phyloP scores from a whole-genome alignment of 306 rosid genomes.

The Quercus agrifolia region DNA sequence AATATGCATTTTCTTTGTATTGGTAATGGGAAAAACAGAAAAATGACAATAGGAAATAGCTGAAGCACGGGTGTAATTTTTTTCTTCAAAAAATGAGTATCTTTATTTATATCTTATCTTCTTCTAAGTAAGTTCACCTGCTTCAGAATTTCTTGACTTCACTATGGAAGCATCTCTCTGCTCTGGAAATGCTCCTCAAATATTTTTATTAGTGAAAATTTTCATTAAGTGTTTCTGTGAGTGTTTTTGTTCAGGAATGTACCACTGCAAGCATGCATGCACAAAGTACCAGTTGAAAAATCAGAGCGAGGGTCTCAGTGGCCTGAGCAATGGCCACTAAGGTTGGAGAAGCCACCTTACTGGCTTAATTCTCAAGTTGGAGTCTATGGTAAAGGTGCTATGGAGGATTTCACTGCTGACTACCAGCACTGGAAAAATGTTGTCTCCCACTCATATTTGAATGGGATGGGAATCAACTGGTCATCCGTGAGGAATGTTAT shows the following conservation, averaged over 20 bases:
- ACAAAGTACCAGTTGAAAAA: slow-evolving; percentile 48
- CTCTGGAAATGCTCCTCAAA: not conserved
- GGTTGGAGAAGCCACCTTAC: slow-evolving; percentile 79
- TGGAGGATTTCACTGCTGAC: slow-evolving; percentile 60
- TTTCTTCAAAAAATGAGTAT: not conserved
- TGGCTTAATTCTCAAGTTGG: slow-evolving; percentile 68
- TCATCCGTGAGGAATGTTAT: slow-evolving; percentile 72
- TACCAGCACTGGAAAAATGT: slow-evolving; percentile 69
- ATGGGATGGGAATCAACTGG: slow-evolving; percentile 76
- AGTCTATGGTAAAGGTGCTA: slow-evolving; percentile 54
- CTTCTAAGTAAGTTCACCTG: too few species aligned
- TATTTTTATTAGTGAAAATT: not conserved
- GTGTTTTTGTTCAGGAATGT: slow-evolving; percentile 54
- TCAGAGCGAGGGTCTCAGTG: slow-evolving; percentile 68
- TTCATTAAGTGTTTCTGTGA: slow-evolving; percentile 2
- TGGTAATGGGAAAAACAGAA: not conserved
- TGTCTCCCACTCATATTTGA: slow-evolving; percentile 56
- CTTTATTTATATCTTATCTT: not conserved
- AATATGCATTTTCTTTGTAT: not conserved
- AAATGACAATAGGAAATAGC: not conserved
- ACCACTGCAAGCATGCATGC: slow-evolving; percentile 66
- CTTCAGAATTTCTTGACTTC: not conserved
- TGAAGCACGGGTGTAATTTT: not conserved
- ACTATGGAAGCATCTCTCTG: not conserved
- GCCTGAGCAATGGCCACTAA: slow-evolving; percentile 74